Evolutionary conservation across 2,329 filamentous ascomycete species (phyloP).

Genomic region (Cercospora berteroae): DNA sequence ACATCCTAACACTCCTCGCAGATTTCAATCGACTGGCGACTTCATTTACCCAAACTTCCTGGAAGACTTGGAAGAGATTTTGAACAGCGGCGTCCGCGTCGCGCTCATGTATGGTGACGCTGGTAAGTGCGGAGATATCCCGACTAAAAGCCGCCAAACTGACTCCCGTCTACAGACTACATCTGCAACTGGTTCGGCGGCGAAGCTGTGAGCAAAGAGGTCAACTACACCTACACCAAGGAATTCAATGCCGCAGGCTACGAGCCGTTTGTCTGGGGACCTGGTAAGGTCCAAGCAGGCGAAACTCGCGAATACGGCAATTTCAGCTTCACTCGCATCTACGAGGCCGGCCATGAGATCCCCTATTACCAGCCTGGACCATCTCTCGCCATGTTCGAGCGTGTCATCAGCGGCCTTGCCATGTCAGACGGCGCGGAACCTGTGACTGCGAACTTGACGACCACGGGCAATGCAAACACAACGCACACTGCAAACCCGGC

Average conservation of each 20-base stretch:
- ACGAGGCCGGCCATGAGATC: slow-evolving; percentile 50
- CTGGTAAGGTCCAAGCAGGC: slow-evolving; percentile 49
- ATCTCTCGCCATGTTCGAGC: slow-evolving; percentile 50
- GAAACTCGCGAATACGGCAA: slow-evolving; percentile 53
- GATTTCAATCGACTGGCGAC: slow-evolving; percentile 51
- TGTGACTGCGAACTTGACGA: slow-evolving; percentile 39
- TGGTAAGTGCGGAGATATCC: background rate
- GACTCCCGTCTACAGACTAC: slow-evolving; percentile 36
- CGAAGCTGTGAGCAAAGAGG: slow-evolving; percentile 41
- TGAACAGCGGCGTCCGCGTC: slow-evolving; percentile 45
- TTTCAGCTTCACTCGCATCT: slow-evolving; percentile 52
- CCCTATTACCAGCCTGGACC: slow-evolving; percentile 54
- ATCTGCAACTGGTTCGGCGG: slow-evolving; percentile 49
- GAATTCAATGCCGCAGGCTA: slow-evolving; percentile 49
- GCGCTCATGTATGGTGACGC: slow-evolving; percentile 50
- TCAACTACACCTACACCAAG: slow-evolving; percentile 36
- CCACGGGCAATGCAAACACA: slow-evolving; percentile 37
- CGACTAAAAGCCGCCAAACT: background rate
- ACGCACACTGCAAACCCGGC: slow-evolving; percentile 41
- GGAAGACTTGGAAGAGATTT: slow-evolving; percentile 47
- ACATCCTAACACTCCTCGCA: background rate
- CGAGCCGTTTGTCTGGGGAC: slow-evolving; percentile 44
- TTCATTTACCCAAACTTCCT: slow-evolving; percentile 62
- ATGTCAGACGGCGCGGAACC: slow-evolving; percentile 49
- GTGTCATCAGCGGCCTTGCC: slow-evolving; percentile 48